phyloP scores from a whole-genome alignment of 2,329 filamentous ascomycete species.

The Mariannaea sp. region DNA sequence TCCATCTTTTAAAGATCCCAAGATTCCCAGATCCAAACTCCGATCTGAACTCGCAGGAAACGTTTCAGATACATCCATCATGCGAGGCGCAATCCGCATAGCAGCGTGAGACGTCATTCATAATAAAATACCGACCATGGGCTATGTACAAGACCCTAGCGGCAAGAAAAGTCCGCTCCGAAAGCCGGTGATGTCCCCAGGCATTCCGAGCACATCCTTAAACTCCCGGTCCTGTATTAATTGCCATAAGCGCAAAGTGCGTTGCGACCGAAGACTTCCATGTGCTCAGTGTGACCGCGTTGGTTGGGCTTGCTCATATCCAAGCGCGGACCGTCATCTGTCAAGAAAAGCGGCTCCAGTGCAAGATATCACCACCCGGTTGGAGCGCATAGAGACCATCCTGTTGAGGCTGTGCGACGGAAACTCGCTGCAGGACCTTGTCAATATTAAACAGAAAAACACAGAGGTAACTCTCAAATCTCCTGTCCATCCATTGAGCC shows the following conservation, averaged over 20 bases:
- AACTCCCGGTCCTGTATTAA: conserved; percentile 15
- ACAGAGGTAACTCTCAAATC: background rate
- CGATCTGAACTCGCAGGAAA: too few relatives aligned
- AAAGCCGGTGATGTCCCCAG: background rate
- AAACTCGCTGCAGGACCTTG: background rate
- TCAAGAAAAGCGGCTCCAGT: conserved; percentile 9
- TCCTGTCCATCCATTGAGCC: background rate
- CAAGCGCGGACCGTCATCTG: background rate
- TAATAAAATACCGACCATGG: too few relatives aligned
- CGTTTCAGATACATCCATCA: too few relatives aligned
- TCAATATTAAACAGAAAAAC: background rate
- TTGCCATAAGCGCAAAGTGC: conserved; percentile 15
- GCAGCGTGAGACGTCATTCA: too few relatives aligned
- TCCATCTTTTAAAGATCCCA: too few relatives aligned
- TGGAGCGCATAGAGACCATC: conserved; percentile 11
- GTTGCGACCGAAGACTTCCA: conserved; percentile 14
- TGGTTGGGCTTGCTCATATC: background rate
- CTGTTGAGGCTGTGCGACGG: conserved; percentile 1
- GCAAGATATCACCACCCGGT: conserved; percentile 10
- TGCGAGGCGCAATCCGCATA: too few relatives aligned
- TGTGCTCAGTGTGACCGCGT: conserved; percentile 10
- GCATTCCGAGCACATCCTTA: background rate
- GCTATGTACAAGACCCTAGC: too few relatives aligned
- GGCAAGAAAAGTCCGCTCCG: background rate
- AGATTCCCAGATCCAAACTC: too few relatives aligned